phyloP scores from a whole-genome alignment of 2,329 filamentous ascomycete genomes.

The Fusarium virguliforme region DNA sequence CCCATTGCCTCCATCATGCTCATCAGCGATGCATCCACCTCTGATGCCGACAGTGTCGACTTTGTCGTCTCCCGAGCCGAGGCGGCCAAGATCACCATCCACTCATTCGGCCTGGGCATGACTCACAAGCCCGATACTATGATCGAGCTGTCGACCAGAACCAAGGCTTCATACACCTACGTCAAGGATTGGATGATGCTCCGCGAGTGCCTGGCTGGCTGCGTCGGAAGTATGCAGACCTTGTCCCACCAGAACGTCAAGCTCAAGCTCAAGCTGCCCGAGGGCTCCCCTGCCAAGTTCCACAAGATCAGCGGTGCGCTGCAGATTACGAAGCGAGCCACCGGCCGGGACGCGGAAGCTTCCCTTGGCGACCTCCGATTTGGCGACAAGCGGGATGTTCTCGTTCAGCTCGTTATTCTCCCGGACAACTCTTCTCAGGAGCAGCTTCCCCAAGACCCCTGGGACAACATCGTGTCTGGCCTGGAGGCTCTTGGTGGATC shows the following conservation, averaged over 20 bases:
- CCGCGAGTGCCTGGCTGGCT: constrained; percentile 94
- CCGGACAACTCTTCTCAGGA: constrained; percentile 89
- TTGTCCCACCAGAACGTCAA: constrained; percentile 99
- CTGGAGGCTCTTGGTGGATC: constrained; percentile 93
- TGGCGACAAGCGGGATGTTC: constrained; percentile 92
- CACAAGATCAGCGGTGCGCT: constrained; percentile 98
- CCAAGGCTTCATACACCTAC: constrained; percentile 97
- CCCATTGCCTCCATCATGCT: constrained; percentile 95
- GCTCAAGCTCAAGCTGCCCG: constrained; percentile 91
- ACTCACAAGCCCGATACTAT: constrained; percentile 99
- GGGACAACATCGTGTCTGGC: constrained; percentile 97
- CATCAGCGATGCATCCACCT: constrained; percentile 97
- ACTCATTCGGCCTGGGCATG: constrained; percentile 95
- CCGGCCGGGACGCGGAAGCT: constrained; percentile 93
- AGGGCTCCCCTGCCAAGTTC: constrained; percentile 97
- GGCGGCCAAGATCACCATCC: constrained; percentile 97
- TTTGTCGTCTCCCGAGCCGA: constrained; percentile 98
- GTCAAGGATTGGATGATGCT: constrained; percentile 99
- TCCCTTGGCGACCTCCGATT: constrained; percentile 93
- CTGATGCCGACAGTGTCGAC: constrained; percentile 94
- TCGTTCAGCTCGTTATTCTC: constrained; percentile 93
- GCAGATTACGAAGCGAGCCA: constrained; percentile 96
- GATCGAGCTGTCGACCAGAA: constrained; percentile 95
- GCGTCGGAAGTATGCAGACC: constrained; percentile 90
- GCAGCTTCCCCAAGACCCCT: constrained; percentile 90